Conservation (phyloP, 2,329 filamentous ascomycete species). For the Sporothrix protearum region DNA sequence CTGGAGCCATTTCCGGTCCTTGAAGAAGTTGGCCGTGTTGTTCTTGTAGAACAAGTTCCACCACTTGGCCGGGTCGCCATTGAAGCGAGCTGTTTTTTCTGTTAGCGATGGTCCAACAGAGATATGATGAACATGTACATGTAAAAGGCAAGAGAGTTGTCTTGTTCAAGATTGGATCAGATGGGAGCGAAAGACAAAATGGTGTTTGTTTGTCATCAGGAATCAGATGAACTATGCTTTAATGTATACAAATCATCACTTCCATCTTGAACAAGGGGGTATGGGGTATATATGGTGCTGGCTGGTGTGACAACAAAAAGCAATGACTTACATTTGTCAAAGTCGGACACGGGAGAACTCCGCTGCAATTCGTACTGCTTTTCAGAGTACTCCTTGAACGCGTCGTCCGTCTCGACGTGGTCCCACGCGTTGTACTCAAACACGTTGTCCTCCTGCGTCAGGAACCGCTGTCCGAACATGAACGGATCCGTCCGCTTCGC, state of each 20-base stretch:
- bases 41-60: constrained; percentile 99
- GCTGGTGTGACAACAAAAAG: too few species aligned
- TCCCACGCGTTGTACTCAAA: constrained; percentile 99
- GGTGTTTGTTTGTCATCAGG: constrained; percentile 59
- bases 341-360: constrained; percentile 81
- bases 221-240: constrained; percentile 71
- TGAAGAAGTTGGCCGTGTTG: constrained; percentile 97
- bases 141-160: constrained; percentile 5
- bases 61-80: constrained; percentile 86
- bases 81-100: constrained; percentile 65
- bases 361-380: constrained; percentile 82
- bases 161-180: constrained; percentile 44
- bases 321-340: constrained; percentile 69
- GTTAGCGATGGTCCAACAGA: constrained; percentile 20
- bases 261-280: constrained; percentile 31
- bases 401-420: constrained; percentile 87
- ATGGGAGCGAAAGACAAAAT: constrained; percentile 70
- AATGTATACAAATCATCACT: constrained; percentile 46
- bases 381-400: constrained; percentile 81
- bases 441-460: constrained; percentile 81
- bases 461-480: constrained; percentile 85
- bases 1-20: constrained; percentile 93
- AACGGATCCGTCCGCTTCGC: constrained; percentile 89
- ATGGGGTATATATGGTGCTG: too few species aligned
- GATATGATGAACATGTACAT: too few species aligned